Evolutionary conservation across 2,329 filamentous ascomycete genomes (phyloP), one percentile per base, ranked within the genome.

Genomic region (Fusarium sp.): DNA sequence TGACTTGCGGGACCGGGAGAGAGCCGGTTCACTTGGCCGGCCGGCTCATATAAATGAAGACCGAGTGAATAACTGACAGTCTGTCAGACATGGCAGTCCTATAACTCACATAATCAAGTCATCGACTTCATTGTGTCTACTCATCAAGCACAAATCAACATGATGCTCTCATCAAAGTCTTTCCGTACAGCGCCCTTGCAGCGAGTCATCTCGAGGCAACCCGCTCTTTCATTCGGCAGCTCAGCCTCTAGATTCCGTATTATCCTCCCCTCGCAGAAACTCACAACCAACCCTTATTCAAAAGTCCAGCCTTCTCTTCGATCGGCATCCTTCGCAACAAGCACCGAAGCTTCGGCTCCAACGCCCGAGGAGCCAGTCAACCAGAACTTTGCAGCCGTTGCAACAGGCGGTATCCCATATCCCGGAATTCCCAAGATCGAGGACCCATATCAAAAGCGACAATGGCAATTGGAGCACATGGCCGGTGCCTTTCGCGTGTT

Each of bases 371-470:
- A 66, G 39, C 60, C 65, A 11, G 65, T 63, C 27, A 77, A 76
- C 56, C 52, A 71, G 31, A 74, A 75, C 71, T 75, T 77, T 55
- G 74, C 75, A 4, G 75, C 75, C 31, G 71, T 77, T 47, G 71
- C 74, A 33, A 79, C 78, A 4, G 78, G 79, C 1, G 79, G 79
- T 20, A 79, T 78, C 17, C 70, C 72, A 1, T 76, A 88, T 31
- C 81, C 83, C 15, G 86, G 88, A 13, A 89, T 91, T 25, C 89
- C 90, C 5, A 83, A 81, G 42, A 90, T 90, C 75, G 79, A 83
- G 7, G 83, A 85, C 29, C 84, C 64, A 87, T 87, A 80, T 39
- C 62, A 76, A 39, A 77, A 80, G 49, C 77, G 80, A 0, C 72
- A 72, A 62, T 83, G 80, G 78, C 80, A 81, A 65, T 73, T 82